phyloP scores from a whole-genome alignment of 371 early-diverging fungal species.

The Massospora cicadina region DNA sequence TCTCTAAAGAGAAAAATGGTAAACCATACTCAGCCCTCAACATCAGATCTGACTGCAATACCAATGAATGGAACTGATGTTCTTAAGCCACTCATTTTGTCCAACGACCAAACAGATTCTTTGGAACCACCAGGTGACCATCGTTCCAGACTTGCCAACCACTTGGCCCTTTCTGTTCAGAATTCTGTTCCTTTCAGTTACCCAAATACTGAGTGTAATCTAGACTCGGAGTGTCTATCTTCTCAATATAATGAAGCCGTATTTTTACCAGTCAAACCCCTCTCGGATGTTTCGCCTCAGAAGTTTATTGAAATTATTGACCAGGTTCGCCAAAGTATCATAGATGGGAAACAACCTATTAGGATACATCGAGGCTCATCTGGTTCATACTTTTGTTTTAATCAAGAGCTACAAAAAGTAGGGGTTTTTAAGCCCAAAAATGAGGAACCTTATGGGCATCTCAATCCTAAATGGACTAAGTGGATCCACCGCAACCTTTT shows the following conservation, averaged over 20 bases:
- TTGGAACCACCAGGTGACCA: neutral
- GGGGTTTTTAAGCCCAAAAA: slow-evolving; percentile 89
- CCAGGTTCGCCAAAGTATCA: slow-evolving; percentile 51
- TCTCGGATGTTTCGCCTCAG: neutral
- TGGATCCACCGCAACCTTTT: slow-evolving; percentile 77
- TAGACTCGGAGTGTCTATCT: neutral
- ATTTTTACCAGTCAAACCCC: neutral
- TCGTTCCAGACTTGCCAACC: neutral
- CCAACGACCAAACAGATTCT: neutral
- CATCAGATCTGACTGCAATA: neutral
- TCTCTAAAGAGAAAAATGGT: no score
- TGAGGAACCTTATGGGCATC: slow-evolving; percentile 79
- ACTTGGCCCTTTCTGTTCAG: neutral
- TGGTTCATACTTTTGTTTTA: slow-evolving; percentile 75
- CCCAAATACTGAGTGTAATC: neutral
- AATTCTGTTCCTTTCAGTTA: neutral
- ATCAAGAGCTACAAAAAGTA: slow-evolving; percentile 47
- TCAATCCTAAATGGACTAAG: slow-evolving; percentile 88
- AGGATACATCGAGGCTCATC: slow-evolving; percentile 63
- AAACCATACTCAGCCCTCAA: neutral
- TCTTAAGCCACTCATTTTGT: neutral
- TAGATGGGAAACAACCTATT: slow-evolving; percentile 42
- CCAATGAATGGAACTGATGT: neutral
- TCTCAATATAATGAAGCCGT: neutral
- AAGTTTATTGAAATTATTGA: slow-evolving; percentile 42